These are phyloP conservation scores for Fusarium hostae DNA, from an alignment of 2,329 filamentous ascomycete genomes.

Conservation along the genomic window DNA sequence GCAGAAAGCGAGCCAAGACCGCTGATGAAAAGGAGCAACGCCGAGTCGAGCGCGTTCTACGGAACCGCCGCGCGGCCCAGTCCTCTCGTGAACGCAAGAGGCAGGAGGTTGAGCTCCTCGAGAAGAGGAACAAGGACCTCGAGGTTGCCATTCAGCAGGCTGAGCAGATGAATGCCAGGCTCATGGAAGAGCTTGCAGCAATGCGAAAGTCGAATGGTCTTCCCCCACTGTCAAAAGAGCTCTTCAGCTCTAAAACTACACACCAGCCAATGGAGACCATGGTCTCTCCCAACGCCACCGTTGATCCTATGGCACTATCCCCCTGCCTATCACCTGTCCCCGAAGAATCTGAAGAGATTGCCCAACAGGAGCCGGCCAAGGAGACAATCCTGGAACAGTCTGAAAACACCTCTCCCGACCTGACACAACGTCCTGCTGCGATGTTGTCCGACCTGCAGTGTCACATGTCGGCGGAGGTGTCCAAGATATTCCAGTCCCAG, in stretches of 20 bases:
- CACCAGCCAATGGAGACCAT: slow-evolving; percentile 56
- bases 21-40: slow-evolving; percentile 99
- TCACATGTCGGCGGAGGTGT: slow-evolving; percentile 86
- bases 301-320: slow-evolving; percentile 71
- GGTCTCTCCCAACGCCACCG: slow-evolving; percentile 58
- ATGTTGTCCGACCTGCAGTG: slow-evolving; percentile 99
- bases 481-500: slow-evolving; percentile 58
- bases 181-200: slow-evolving; percentile 62
- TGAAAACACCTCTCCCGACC: slow-evolving; percentile 73
- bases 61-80: slow-evolving; percentile 95
- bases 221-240: slow-evolving; percentile 67
- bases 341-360: slow-evolving; percentile 51
- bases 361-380: slow-evolving; percentile 44
- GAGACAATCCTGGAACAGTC: slow-evolving; percentile 44
- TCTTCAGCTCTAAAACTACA: slow-evolving; percentile 63
- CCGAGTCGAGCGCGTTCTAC: slow-evolving; percentile 94
- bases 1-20: slow-evolving; percentile 95
- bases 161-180: slow-evolving; percentile 62
- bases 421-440: slow-evolving; percentile 99
- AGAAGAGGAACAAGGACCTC: slow-evolving; percentile 77
- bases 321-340: slow-evolving; percentile 65
- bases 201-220: slow-evolving; percentile 59
- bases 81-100: slow-evolving; percentile 95
- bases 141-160: slow-evolving; percentile 71
- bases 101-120: slow-evolving; percentile 85